Evolutionary conservation across 2,329 filamentous ascomycete genomes (phyloP).

Genomic region (Aspergillus udagawae): DNA sequence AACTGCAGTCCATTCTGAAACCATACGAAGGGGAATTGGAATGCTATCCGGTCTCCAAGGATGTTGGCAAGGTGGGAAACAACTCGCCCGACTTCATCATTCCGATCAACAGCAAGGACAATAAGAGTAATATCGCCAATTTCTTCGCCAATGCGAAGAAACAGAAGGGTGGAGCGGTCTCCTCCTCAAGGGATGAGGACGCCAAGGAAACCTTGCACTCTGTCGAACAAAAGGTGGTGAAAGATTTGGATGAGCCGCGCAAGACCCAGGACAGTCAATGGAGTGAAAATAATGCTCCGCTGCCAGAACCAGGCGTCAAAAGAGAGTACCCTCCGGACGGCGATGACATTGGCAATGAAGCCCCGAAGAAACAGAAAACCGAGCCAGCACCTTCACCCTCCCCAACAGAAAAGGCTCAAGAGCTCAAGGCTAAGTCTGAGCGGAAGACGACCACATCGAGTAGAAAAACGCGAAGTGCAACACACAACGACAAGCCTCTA

Average conservation of each 20-base stretch:
- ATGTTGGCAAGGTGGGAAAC: constrained; percentile 92
- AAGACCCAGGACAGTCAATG: constrained; percentile 43
- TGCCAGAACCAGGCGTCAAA: constrained; percentile 47
- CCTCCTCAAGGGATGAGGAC: constrained; percentile 26
- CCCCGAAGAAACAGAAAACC: constrained; percentile 23
- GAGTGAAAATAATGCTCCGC: constrained; percentile 51
- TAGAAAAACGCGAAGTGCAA: constrained; percentile 54
- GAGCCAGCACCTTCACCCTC: constrained; percentile 8
- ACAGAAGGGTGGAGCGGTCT: constrained; percentile 23
- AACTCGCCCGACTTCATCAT: constrained; percentile 80
- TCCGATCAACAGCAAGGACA: constrained; percentile 77
- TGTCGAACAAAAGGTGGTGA: constrained; percentile 22
- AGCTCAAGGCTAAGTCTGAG: constrained; percentile 18
- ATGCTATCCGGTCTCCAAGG: constrained; percentile 79
- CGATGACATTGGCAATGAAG: constrained; percentile 11
- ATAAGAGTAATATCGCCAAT: constrained; percentile 90
- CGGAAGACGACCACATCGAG: constrained; percentile 20
- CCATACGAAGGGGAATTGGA: constrained; percentile 77
- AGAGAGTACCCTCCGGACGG: constrained; percentile 41
- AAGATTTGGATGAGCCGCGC: constrained; percentile 23
- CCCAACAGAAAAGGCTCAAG: constrained; percentile 38
- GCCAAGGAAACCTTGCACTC: constrained; percentile 25
- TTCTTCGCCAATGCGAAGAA: constrained; percentile 68
- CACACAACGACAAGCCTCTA: constrained; percentile 49
- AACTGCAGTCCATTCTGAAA: constrained; percentile 73